Base-by-base conservation (phyloP, 805 yeast species). In the Wickerhamiella occidentalis region DNA sequence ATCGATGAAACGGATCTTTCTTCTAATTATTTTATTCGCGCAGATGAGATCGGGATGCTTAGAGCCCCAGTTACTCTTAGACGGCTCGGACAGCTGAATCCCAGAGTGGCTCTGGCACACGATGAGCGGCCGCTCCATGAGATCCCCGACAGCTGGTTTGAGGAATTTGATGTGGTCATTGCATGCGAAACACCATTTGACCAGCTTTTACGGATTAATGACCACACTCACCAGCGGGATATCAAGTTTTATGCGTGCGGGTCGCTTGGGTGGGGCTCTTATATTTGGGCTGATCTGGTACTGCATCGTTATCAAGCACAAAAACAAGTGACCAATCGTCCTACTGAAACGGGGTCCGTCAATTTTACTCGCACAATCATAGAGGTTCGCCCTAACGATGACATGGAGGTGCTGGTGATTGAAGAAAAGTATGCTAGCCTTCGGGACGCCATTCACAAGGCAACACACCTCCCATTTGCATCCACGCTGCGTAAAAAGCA, bases 191-290 rank as follows among this genome's bases (percentile, higher is more conserved):
- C 82, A 23, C 56, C 58, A 13, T 64, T 62, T 6, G 26, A 48
- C 0, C 71, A 76, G 37, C 65, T 80, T 7, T 51, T 54, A 15
- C 29, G 58, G 3, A 56, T 92, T 40, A 85, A 86, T 59, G 57
- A 56, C 0, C 62, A 73, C 29, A 73, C 88, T 6, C 74, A 96
- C 55, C 46, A 58, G 2, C 65, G 72, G 17, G 68, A 70, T 25
- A 73, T 80, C 17, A 85, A 95, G 2, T 69, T 92, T 26, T 86
- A 83, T 61, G 71, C 76, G 13, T 67, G 84, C 1, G 81, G 80
- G 0, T 60, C 78, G 2, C 82, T 82, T 62, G 99, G 98, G 0
- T 67, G 88, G 60, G 86, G 75, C 62, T 95, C 95, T 1, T 84
- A 77, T 58, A 73, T 85, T 1, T 81, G 88, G 61, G 78, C 79